Evolutionary conservation across 805 yeast species (phyloP), one percentile per base, ranked within the genome.

Genomic region (Zygotorulaspora danielsina): DNA sequence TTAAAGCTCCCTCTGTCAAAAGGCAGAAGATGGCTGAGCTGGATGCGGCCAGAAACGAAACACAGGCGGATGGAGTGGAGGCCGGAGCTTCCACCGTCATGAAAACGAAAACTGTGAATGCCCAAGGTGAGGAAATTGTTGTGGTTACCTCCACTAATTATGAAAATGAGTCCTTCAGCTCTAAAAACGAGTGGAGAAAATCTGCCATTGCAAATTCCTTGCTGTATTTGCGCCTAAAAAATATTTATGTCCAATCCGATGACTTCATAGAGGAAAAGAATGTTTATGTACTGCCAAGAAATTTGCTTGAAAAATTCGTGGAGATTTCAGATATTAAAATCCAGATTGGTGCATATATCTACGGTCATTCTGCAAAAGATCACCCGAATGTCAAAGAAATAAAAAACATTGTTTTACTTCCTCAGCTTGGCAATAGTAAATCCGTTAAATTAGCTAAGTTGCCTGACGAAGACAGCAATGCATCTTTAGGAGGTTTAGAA

Each of bases 121-220:
- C 85, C 2, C 97, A 89, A 55, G 99, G 99, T 22, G 98, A 93
- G 57, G 94, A 89, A 53, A 90, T 93, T 53, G 82, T 84, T 29
- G 90, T 96, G 0, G 96, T 90, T 20, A 88, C 97, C 0, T 88
- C 97, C 0, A 79, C 89, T 12, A 78, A 78, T 46, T 89, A 84
- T 57, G 98, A 88, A 59, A 93, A 86, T 53, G 81, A 79, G 65
- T 66, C 81, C 11, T 93, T 93, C 58, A 71, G 81, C 32, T 85
- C 96, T 1, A 81, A 78, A 58, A 79, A 88, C 24, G 95, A 88
- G 55, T 93, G 99, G 99, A 73, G 97, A 51, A 72, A 73, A 38
- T 66, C 94, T 27, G 96, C 97, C 0, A 76, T 93, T 34, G 79
- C 94, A 1, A 73, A 94, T 0, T 73, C 84, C 32, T 73, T 78